A percentile compares a stretch with the other conserved stretches of the same genome.
Conservation (phyloP, 1,284 basidiomycete species). For the Ustilago tritici region DNA sequence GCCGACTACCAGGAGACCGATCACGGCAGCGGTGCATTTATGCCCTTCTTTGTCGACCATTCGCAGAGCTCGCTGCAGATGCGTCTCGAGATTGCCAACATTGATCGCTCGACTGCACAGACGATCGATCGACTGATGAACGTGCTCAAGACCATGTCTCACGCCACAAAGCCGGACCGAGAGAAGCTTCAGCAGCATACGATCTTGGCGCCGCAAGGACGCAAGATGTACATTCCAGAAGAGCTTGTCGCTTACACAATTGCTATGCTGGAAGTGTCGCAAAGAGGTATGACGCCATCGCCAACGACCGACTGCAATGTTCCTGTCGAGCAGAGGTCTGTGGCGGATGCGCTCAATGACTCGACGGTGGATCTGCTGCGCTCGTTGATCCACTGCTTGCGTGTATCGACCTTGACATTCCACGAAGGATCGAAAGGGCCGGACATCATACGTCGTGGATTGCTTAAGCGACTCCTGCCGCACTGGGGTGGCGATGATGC, state of each 20-base stretch:
- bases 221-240: slow-evolving; percentile 66
- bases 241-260: slow-evolving; percentile 68
- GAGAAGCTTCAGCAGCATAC: slow-evolving; percentile 56
- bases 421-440: slow-evolving; percentile 40
- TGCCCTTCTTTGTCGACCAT: slow-evolving; percentile 58
- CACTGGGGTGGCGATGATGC: slow-evolving; percentile 68
- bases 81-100: slow-evolving; percentile 44
- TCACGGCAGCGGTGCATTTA: slow-evolving; percentile 65
- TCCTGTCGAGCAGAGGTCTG: slow-evolving; percentile 31
- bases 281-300: slow-evolving; percentile 58
- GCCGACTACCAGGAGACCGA: slow-evolving; percentile 59
- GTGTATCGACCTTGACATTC: slow-evolving; percentile 48
- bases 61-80: slow-evolving; percentile 46
- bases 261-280: slow-evolving; percentile 63
- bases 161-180: slow-evolving; percentile 46
- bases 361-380: slow-evolving; percentile 55
- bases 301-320: slow-evolving; percentile 40
- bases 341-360: slow-evolving; percentile 57
- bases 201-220: slow-evolving; percentile 59
- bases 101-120: slow-evolving; percentile 53
- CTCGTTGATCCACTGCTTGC: slow-evolving; percentile 58
- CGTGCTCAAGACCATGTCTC: slow-evolving; percentile 63
- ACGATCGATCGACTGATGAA: slow-evolving; percentile 65
- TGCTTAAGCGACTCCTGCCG: slow-evolving; percentile 66
- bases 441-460: slow-evolving; percentile 60